These are phyloP conservation scores for Aspergillus sojae DNA, from an alignment of 2,329 filamentous ascomycete genomes.

Conservation along the genomic window DNA sequence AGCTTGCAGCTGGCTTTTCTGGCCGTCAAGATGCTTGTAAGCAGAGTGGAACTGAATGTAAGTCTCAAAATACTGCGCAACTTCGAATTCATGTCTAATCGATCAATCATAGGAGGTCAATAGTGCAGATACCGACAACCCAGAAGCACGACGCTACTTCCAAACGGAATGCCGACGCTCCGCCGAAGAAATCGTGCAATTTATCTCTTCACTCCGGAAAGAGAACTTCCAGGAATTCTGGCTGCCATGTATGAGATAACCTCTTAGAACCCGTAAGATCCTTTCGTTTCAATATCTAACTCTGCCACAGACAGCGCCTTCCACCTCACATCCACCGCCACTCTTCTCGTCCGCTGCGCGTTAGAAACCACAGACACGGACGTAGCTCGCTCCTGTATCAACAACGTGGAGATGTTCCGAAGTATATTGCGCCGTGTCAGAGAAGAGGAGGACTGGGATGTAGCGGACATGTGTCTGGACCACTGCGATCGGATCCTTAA, in stretches of 20 bases:
- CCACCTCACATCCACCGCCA: slow-evolving; percentile 57
- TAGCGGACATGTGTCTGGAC: slow-evolving; percentile 58
- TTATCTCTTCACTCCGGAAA: slow-evolving; percentile 50
- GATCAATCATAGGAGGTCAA: slow-evolving; percentile 42
- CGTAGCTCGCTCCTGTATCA: slow-evolving; percentile 49
- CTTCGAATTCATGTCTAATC: slow-evolving; percentile 2
- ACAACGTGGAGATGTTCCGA: slow-evolving; percentile 52
- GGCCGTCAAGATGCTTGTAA: slow-evolving; percentile 51
- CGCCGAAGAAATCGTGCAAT: slow-evolving; percentile 52
- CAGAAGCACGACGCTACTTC: slow-evolving; percentile 53
- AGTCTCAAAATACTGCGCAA: slow-evolving; percentile 14
- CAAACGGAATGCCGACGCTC: slow-evolving; percentile 49
- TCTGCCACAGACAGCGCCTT: slow-evolving; percentile 49
- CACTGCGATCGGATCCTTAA: slow-evolving; percentile 50
- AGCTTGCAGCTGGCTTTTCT: slow-evolving; percentile 50
- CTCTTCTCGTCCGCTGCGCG: slow-evolving; percentile 54
- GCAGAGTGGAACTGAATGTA: slow-evolving; percentile 51
- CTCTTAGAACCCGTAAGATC: background rate
- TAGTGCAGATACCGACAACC: slow-evolving; percentile 45
- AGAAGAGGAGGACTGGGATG: slow-evolving; percentile 57
- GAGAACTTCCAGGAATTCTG: slow-evolving; percentile 57
- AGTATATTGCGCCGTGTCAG: slow-evolving; percentile 51
- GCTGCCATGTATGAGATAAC: slow-evolving; percentile 46
- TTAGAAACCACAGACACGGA: slow-evolving; percentile 54
- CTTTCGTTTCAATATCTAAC: slow-evolving; percentile 15